Base-by-base conservation (phyloP, 139 green algal species). In the Haematococcus lacustris region DNA sequence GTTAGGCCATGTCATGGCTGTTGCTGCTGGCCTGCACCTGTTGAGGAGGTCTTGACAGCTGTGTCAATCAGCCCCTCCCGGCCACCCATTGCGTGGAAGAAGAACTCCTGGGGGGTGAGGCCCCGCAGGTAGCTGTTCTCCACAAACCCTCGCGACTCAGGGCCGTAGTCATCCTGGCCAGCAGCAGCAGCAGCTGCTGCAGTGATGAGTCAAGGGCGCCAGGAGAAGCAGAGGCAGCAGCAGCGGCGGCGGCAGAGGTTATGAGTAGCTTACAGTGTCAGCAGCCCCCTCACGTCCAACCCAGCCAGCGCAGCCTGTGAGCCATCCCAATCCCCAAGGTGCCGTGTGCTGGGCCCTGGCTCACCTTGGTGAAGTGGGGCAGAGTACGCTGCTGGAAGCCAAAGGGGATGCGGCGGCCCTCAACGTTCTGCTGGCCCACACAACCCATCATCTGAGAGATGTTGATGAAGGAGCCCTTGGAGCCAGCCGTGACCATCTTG, bases 371-470 rank as follows among this genome's bases (percentile, higher is more conserved):
- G 84, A 98, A 98, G 85, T 98, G 93, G 35, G 93, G 93, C 76
- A 98, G 87, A 3, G 93, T 97, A 41, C 93, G 87, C 57, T 89
- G 78, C 50, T 87, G 75, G 80, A 99, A 99, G 67, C 93, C 94
- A 76, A 94, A 98, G 50, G 93, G 96, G 66, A 99, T 98, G 68
- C 96, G 94, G 82, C 97, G 97, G 73, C 95, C 95, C 84, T 99
- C 96, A 41, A 99, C 95, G 80, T 99, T 99, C 88, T 99, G 96
- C 90, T 99, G 96, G 26, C 94, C 96, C 80, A 99, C 94, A 71
- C 96, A 99, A 0, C 95, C 96, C 86, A 97, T 97, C 94, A 99
- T 99, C 93, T 98, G 93, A 3, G 94, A 98, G 83, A 99, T 99
- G 89, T 99, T 99, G 85, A 98, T 97, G 88, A 97, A 97, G 38